A percentile compares a stretch with the other conserved stretches of the same genome.
These are phyloP conservation scores for Penicillium malachiteum DNA, from an alignment of 495 filamentous ascomycete genomes.

Conservation along the genomic window DNA sequence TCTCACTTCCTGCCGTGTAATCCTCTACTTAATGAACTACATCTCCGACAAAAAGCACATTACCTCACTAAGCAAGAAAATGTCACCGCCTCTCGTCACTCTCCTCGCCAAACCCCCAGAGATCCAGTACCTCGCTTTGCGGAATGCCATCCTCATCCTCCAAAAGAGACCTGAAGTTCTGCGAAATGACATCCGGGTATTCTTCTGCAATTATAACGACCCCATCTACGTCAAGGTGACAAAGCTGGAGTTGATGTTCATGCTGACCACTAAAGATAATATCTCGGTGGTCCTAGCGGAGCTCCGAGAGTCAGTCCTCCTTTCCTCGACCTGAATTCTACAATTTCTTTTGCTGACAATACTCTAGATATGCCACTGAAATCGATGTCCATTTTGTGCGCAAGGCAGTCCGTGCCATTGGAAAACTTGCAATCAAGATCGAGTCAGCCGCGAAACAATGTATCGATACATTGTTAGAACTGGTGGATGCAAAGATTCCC, in stretches of 20 bases:
- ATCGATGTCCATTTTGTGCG: conserved; percentile 99
- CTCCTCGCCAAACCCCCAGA: conserved; percentile 94
- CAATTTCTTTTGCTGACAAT: conserved; percentile 3
- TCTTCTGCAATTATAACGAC: conserved; percentile 99
- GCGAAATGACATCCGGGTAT: conserved; percentile 94
- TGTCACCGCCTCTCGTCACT: conserved; percentile 94
- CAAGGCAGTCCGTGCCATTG: conserved; percentile 96
- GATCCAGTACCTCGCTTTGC: conserved; percentile 92
- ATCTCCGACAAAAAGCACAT: conserved; percentile 92
- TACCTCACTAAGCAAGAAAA: conserved; percentile 81
- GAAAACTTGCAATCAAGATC: conserved; percentile 98
- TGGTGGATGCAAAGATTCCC: conserved; percentile 97
- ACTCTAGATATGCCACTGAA: conserved; percentile 79
- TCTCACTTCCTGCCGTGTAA: conserved; percentile 90
- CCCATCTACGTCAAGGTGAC: conserved; percentile 99
- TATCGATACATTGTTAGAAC: conserved; percentile 87
- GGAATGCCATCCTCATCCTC: conserved; percentile 92
- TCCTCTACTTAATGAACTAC: conserved; percentile 99
- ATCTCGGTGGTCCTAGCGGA: conserved; percentile 95
- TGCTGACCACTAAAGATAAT: conserved; percentile 95
- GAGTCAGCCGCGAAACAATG: conserved; percentile 87
- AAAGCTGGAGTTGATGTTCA: conserved; percentile 98
- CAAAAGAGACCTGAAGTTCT: conserved; percentile 92
- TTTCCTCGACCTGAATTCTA: background rate
- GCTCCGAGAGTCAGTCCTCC: conserved; percentile 69